Evolutionary conservation across 805 yeast species (phyloP).

Genomic region (Myxozyma melibiosi): DNA sequence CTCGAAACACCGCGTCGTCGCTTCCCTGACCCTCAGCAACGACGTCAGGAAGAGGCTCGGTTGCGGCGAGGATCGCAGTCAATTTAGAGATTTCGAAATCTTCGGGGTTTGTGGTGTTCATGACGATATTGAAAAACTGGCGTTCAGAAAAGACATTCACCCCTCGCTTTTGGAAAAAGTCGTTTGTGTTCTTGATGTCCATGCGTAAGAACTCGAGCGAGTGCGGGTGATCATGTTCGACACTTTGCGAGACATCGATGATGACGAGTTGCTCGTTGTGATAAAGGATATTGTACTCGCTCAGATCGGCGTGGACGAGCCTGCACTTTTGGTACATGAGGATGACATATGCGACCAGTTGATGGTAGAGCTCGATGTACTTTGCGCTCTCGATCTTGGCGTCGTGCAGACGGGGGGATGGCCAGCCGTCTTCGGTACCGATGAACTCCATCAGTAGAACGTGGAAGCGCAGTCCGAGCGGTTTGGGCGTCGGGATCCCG

Average conservation of each 20-base stretch:
- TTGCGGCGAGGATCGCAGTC: slow-evolving; percentile 43
- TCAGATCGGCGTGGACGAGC: slow-evolving; percentile 92
- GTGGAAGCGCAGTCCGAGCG: slow-evolving; percentile 83
- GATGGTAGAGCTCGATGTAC: slow-evolving; percentile 67
- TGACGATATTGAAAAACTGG: slow-evolving; percentile 74
- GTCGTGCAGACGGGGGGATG: slow-evolving; percentile 88
- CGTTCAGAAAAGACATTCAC: slow-evolving; percentile 82
- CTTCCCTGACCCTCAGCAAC: slow-evolving; percentile 54
- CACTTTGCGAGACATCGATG: slow-evolving; percentile 96
- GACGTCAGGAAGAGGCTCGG: slow-evolving; percentile 10
- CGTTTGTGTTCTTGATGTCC: slow-evolving; percentile 96
- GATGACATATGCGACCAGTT: slow-evolving; percentile 82
- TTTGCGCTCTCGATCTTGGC: slow-evolving; percentile 51
- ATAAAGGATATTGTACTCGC: slow-evolving; percentile 87
- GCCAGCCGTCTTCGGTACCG: slow-evolving; percentile 73
- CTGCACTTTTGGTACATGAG: slow-evolving; percentile 84
- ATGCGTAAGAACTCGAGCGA: slow-evolving; percentile 90
- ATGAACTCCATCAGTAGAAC: slow-evolving; percentile 94
- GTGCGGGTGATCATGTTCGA: slow-evolving; percentile 98
- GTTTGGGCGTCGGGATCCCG: slow-evolving; percentile 94
- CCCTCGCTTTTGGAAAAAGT: slow-evolving; percentile 74
- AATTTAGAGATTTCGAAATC: slow-evolving; percentile 38
- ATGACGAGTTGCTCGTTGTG: slow-evolving; percentile 78
- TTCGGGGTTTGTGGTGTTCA: slow-evolving; percentile 44
- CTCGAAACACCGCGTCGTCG: slow-evolving; percentile 86